phyloP scores from a whole-genome alignment of 2,329 filamentous ascomycete genomes.

The Corniculantispora saksenae region DNA sequence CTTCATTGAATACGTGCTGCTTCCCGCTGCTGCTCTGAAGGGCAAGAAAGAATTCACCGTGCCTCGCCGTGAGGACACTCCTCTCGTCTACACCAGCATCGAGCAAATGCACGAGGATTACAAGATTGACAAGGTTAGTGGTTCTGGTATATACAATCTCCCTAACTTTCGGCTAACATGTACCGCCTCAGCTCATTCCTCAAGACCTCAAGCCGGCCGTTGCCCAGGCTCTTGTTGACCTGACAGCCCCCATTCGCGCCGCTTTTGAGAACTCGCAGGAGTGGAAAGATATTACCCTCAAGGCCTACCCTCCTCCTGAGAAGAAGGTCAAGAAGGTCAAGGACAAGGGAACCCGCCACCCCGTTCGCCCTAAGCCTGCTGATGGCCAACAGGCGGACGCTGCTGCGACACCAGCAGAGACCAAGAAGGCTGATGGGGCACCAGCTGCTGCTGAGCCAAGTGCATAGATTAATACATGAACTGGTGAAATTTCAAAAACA shows the following conservation, averaged over 20 bases:
- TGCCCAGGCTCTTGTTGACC: conserved; percentile 67
- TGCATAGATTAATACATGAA: conserved; percentile 5
- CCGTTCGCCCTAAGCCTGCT: conserved; percentile 38
- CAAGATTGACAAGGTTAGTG: conserved; percentile 68
- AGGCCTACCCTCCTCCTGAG: conserved; percentile 75
- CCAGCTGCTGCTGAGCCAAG: background rate
- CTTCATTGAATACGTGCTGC: conserved; percentile 83
- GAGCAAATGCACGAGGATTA: conserved; percentile 79
- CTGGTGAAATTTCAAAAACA: background rate
- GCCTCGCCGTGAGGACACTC: conserved; percentile 67
- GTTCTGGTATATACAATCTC: background rate
- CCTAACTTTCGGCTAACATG: background rate
- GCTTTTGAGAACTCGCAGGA: conserved; percentile 70
- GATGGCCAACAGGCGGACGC: background rate
- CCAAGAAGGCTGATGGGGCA: background rate
- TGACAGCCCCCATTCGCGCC: conserved; percentile 76
- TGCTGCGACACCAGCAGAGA: background rate
- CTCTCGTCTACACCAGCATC: conserved; percentile 78
- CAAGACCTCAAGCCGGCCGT: conserved; percentile 87
- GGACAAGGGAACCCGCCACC: conserved; percentile 70
- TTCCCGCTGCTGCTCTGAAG: conserved; percentile 71
- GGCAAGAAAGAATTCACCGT: conserved; percentile 67
- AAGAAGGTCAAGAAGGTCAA: conserved; percentile 79
- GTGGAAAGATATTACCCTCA: conserved; percentile 70
- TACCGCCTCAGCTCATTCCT: conserved; percentile 61